Evolutionary conservation across 2,329 filamentous ascomycete genomes (phyloP), one percentile per base, ranked within the genome.

Genomic region (Fusarium nodosum): DNA sequence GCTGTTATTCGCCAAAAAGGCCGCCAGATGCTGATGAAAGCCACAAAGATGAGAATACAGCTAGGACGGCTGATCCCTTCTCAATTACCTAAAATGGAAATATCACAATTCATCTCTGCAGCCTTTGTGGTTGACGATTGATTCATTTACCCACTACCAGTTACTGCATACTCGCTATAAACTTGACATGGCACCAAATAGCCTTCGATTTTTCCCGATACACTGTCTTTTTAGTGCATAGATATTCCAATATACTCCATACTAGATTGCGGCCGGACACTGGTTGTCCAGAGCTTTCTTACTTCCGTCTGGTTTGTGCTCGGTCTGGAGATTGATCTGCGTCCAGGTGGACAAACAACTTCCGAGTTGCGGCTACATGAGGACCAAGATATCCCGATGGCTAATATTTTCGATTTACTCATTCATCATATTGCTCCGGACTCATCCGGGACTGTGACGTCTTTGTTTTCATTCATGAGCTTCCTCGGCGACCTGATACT

Each of bases 291-390:
- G 20, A 47, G 22, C 36, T 33, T 20, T 51, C 26, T 50, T 38
- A 42, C 54, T 55, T 57, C 56, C 39, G 47, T 55, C 51, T 51
- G 34, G 44, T 50, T 42, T 51, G 28, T n/a, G 36, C 68, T 69
- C 57, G 69, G 33, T 44, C 67, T 67, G 67, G 67, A 70, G 24
- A 55, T 70, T 51, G 39, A 70, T 69, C 11, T 70, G 66, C 67
- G 63, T 39, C 36, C 10, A 53, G 20, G 28, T 46, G 24, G 41
- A 56, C 24, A 56, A 64, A 45, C 31, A 31, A 52, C 36, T 58
- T 68, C 72, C 72, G 72, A 54, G 16, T 72, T 66, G 42, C 57
- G 71, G 71, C 67, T 74, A 74, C 66, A 60, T 67, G 38, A 52
- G 42, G 41, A 44, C 44, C 41, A 47, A 55, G 47, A 33, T 34